phyloP scores from a whole-genome alignment of 169 alveolate species.

The Miamiensis avidus region DNA sequence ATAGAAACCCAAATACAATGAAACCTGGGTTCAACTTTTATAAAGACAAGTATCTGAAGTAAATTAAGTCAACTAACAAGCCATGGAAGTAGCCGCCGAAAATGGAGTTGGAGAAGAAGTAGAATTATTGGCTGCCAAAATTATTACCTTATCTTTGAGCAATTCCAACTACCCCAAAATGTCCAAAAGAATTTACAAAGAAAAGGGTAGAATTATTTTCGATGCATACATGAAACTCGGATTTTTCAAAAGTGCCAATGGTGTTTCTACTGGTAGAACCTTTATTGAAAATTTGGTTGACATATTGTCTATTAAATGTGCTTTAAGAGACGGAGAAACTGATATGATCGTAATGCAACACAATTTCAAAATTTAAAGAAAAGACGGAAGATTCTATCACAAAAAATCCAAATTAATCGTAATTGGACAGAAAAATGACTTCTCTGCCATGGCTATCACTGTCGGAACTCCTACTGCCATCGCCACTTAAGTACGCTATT shows the following conservation, averaged over 20 bases:
- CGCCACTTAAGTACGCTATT: slow-evolving; percentile 41
- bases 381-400: slow-evolving; percentile 37
- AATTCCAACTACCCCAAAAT: neutral
- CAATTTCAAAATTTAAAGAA: slow-evolving; percentile 53
- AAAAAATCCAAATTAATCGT: slow-evolving; percentile 48
- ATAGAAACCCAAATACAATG: neutral
- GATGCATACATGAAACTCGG: slow-evolving; percentile 53
- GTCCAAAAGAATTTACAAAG: neutral
- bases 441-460: slow-evolving; percentile 68
- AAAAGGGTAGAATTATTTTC: slow-evolving; percentile 22
- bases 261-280: slow-evolving; percentile 26
- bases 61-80: no score
- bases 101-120: no score
- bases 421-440: slow-evolving; percentile 62
- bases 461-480: slow-evolving; percentile 74
- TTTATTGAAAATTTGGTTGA: slow-evolving; percentile 46
- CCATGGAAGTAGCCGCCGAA: no score
- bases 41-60: neutral
- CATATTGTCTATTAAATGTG: slow-evolving; percentile 2
- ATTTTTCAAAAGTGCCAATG: slow-evolving; percentile 31
- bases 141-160: neutral
- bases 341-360: slow-evolving; percentile 71
- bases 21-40: slow-evolving; percentile 2
- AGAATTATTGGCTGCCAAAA: neutral
- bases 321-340: slow-evolving; percentile 52